Conservation (phyloP, 139 green algal genomes). For the Pleodorina starrii region DNA sequence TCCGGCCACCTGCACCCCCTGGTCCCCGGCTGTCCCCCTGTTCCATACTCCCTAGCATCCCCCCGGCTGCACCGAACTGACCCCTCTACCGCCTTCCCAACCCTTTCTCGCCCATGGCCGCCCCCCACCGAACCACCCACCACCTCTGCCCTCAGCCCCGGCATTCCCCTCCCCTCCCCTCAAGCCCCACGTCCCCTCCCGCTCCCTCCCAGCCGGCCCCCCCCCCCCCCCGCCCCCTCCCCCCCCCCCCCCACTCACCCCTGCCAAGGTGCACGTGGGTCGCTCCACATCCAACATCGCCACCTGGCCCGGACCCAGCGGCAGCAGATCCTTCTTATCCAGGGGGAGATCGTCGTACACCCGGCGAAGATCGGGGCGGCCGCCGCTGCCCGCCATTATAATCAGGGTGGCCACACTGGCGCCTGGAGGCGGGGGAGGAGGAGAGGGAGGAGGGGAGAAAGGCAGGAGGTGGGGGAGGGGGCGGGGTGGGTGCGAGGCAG, state of each 20-base stretch:
- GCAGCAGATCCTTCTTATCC: constrained; percentile 22
- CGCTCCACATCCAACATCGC: constrained; percentile 36
- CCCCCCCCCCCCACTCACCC: neutral
- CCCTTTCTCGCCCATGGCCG: too few relatives aligned
- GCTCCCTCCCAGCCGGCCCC: neutral
- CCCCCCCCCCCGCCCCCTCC: neutral
- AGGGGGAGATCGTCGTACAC: constrained; percentile 21
- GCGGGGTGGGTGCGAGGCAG: too few relatives aligned
- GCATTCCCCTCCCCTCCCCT: too few relatives aligned
- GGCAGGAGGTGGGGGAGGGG: too few relatives aligned
- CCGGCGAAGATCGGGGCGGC: constrained; percentile 5
- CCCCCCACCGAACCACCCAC: too few relatives aligned
- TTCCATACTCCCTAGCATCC: too few relatives aligned
- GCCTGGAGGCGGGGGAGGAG: neutral
- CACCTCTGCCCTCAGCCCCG: too few relatives aligned
- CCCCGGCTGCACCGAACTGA: too few relatives aligned
- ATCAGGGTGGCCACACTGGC: neutral
- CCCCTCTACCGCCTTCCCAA: too few relatives aligned
- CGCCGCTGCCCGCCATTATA: neutral
- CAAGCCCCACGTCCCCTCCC: too few relatives aligned
- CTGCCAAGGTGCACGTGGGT: neutral
- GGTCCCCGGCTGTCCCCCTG: too few relatives aligned
- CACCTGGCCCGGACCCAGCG: neutral
- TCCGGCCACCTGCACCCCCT: too few relatives aligned
- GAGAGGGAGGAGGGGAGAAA: neutral